Base-by-base conservation (phyloP, 257 asterid species). In the Solanum tarijense region DNA sequence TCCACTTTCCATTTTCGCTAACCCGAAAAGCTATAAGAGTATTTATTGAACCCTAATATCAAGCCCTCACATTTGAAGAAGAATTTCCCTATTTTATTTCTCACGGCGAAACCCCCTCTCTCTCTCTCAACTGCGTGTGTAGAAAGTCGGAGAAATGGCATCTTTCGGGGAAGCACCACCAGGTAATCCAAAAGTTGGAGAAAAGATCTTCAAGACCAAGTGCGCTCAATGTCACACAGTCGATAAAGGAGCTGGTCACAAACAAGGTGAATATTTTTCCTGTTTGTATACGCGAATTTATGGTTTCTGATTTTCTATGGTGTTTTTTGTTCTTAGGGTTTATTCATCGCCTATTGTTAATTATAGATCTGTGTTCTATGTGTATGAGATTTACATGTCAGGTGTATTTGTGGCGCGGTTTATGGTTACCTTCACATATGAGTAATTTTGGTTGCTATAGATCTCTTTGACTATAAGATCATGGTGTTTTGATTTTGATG, bases 151-250 rank as follows among this genome's bases (percentile, higher is more conserved):
- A 32, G 41, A 81, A 87, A 96, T 96, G 98, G 96, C 98, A n/a
- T 83, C 95, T 34, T 95, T 96, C 89, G 88, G 79, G 38, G 94
- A 93, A 88, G 98, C 98, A 31, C 98, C 98, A 16, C 92, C 96
- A 0, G 98, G 98, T 74, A 86, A 91, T 88, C 74, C 52, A 23
- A 92, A 91, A 86, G 35, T 91, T 78, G 98, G 98, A 21, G 98
- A 94, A 93, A 96, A 96, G 92, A 96, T 93, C 93, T 96, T 94
- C 92, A 95, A 93, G 88, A 94, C 95, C 4, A 95, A 96, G 89
- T 96, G 98, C 87, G 98, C 98, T 89, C 98, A 96, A 87, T 96
- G 98, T 90, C 98, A 96, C 87, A 96, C 98, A 88, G 98, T 92
- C 85, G 98, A 95, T 1, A 94, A 96, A 91, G 98, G 98, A 91